Evolutionary conservation across 2,329 filamentous ascomycete species (phyloP), one percentile per base, ranked within the genome.

Genomic region (Aulographum hederae): DNA sequence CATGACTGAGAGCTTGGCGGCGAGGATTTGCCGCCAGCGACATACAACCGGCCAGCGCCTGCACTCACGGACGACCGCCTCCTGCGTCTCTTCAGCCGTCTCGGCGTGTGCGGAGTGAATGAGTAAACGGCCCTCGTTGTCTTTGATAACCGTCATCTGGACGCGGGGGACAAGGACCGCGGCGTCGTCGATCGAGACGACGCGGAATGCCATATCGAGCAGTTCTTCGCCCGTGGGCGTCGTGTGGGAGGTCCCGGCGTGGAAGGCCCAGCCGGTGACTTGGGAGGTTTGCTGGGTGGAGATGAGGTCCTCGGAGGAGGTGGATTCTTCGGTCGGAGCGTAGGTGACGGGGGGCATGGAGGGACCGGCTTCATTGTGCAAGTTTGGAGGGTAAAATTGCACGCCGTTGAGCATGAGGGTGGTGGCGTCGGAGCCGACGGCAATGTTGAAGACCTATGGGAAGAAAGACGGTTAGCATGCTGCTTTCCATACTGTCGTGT

Each of bases 21-120:
- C 43, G 32, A 55, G 36, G 32, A 52, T 48, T 17, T 41, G 34
- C 41, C 56, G 45, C 56, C 57, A 43, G 45, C 62, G 48, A 58
- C 60, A 45, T 43, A 53, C 39, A 2, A 54, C 38, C 23, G 50
- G 36, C 29, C 29, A 31, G 13, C 29, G 11, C 26, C 8, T 14
- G 6, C 26, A 10, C 14, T 8, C 6, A 8, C 8, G 14, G 8
- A 8, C 8, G 26, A 12, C 8, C 21, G 8, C 21, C n/a, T n/a
- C 8, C 8, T 25, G 21, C n/a, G 21, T 25, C n/a, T 25, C 21
- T 25, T 25, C 8, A 25, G n/a, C 8, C n/a, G n/a, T n/a, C 8
- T 25, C n/a, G 21, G n/a, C 21, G 8, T 25, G 8, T 8, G 29
- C 14, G 16, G 26, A 8, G 13, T 50, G 47, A 30, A 56, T 53